A percentile compares a stretch with the other conserved stretches of the same genome.
Conservation (phyloP, 75 land plant species). For the Pinus tabuliformis region DNA sequence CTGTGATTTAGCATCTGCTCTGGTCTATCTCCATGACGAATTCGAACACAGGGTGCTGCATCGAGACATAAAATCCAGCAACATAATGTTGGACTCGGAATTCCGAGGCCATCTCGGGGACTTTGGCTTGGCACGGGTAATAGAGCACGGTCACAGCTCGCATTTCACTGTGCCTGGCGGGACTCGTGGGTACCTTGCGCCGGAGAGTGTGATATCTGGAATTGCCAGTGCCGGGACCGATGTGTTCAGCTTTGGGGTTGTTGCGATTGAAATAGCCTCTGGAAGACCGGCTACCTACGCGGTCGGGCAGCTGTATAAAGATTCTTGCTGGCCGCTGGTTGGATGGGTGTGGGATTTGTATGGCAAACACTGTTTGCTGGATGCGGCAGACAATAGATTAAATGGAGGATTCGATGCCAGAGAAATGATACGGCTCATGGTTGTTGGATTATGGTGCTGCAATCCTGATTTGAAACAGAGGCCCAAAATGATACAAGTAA, state of each 20-base stretch:
- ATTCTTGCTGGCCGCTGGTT: conserved; percentile 12
- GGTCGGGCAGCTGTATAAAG: too few species aligned
- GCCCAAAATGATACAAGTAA: conserved; percentile 56
- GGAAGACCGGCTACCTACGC: too few species aligned
- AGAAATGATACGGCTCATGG: conserved; percentile 53
- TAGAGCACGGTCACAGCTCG: neutral
- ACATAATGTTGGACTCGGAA: conserved; percentile 20
- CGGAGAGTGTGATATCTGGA: conserved; percentile 13
- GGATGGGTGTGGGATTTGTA: conserved; percentile 41
- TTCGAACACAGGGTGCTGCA: conserved; percentile 21
- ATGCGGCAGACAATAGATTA: conserved; percentile 16
- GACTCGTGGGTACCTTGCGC: conserved; percentile 16
- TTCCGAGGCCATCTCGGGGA: conserved; percentile 23
- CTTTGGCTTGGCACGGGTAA: conserved; percentile 14
- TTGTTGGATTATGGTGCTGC: conserved; percentile 56
- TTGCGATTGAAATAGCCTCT: too few species aligned
- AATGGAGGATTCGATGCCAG: conserved; percentile 8
- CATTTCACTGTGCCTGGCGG: conserved; percentile 13
- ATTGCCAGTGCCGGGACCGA: neutral
- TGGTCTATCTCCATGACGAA: conserved; percentile 23
- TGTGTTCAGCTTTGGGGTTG: neutral
- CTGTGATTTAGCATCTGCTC: conserved; percentile 15
- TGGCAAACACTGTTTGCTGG: conserved; percentile 7
- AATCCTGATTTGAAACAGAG: conserved; percentile 51
- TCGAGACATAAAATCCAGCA: conserved; percentile 24